A percentile compares a stretch with the other conserved stretches of the same genome.
phyloP scores from a whole-genome alignment of 441 rosid species.

The Geranium incanum region DNA sequence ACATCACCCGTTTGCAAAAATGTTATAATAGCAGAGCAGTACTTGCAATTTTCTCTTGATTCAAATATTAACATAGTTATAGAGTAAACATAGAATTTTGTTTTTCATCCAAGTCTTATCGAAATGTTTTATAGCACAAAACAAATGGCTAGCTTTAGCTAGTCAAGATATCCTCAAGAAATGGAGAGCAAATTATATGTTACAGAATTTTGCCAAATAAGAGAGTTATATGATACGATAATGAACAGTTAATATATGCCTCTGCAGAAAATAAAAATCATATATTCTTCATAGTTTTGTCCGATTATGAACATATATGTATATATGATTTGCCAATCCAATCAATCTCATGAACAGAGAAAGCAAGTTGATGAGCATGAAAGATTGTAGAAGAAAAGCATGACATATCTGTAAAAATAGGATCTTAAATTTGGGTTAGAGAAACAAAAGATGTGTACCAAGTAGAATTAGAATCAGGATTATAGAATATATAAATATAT shows the following conservation, averaged over 20 bases:
- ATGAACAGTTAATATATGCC: background rate
- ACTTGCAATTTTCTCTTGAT: too few relatives aligned
- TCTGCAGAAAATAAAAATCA: background rate
- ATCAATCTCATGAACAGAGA: slow-evolving; percentile 3
- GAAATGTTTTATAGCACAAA: too few relatives aligned
- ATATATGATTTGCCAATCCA: slow-evolving; percentile 1
- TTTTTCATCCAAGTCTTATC: too few relatives aligned
- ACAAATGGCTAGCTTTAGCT: background rate
- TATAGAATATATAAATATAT: background rate
- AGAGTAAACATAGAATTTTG: too few relatives aligned
- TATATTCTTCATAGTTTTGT: background rate
- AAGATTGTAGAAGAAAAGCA: slow-evolving; percentile 30
- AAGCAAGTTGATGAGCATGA: slow-evolving; percentile 15
- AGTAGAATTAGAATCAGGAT: slow-evolving; percentile 27
- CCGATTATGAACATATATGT: background rate
- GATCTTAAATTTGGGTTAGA: slow-evolving; percentile 22
- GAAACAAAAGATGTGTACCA: slow-evolving; percentile 26
- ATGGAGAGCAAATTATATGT: slow-evolving; percentile 2
- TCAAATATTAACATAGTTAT: too few relatives aligned
- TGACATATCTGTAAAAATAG: slow-evolving; percentile 33
- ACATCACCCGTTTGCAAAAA: too few relatives aligned
- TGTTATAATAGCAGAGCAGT: too few relatives aligned
- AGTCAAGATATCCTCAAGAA: background rate
- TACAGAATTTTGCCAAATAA: background rate
- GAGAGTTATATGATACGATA: background rate